Percentiles rank a stretch among this genome's conserved stretches.
phyloP scores from a whole-genome alignment of 345 rosid genomes.

The Geranium brycei region DNA sequence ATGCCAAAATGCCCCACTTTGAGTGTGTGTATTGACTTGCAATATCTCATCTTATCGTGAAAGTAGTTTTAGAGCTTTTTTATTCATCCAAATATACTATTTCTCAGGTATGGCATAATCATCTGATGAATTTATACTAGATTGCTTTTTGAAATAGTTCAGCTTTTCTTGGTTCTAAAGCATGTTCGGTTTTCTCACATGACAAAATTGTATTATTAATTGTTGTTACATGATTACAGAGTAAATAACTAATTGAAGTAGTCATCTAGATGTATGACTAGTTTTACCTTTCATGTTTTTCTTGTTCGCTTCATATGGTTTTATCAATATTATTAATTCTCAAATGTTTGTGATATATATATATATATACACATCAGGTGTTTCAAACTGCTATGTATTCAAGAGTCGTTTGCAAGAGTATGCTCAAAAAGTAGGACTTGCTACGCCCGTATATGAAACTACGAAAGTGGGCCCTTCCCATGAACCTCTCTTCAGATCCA shows the following conservation, averaged over 20 bases:
- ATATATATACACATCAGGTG: slow-evolving; percentile 25
- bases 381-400: slow-evolving; percentile 71
- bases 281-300: not conserved
- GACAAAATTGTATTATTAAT: no score
- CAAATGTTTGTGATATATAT: not conserved
- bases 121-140: no score
- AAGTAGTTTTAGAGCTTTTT: no score
- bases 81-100: no score
- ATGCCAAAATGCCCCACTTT: no score
- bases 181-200: no score
- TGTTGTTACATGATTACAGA: not conserved
- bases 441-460: slow-evolving; percentile 74
- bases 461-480: slow-evolving; percentile 86
- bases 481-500: slow-evolving; percentile 56
- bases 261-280: not conserved
- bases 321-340: no score
- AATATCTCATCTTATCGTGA: no score
- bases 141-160: no score
- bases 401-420: slow-evolving; percentile 79
- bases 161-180: no score
- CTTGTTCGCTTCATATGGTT: not conserved
- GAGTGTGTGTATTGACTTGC: no score
- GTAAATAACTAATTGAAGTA: not conserved
- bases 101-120: no score
- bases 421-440: slow-evolving; percentile 55